phyloP scores from a whole-genome alignment of 768 basidiomycete genomes.

The Auricularia sp. region DNA sequence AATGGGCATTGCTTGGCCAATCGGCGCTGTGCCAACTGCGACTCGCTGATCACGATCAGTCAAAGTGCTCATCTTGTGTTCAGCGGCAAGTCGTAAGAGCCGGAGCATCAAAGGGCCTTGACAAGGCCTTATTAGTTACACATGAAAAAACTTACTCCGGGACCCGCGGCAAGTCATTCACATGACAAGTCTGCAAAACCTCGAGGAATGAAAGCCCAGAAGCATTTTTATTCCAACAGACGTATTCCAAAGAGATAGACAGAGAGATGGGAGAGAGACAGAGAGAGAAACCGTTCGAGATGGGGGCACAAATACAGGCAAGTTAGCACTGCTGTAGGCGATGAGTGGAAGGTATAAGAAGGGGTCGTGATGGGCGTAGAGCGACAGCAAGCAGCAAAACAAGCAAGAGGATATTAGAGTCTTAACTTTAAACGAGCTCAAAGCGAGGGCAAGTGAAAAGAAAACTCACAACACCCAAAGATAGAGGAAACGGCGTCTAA shows the following conservation, averaged over 20 bases:
- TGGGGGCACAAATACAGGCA: neutral
- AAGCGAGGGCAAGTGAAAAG: neutral
- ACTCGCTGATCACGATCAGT: too few relatives aligned
- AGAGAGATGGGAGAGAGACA: neutral
- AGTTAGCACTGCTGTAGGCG: neutral
- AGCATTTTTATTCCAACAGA: neutral
- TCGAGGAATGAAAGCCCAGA: neutral
- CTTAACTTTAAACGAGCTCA: neutral
- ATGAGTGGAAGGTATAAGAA: neutral
- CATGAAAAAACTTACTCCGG: too few relatives aligned
- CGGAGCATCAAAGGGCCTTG: too few relatives aligned
- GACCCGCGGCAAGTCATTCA: too few relatives aligned
- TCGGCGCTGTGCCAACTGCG: too few relatives aligned
- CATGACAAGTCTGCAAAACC: too few relatives aligned
- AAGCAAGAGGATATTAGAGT: neutral
- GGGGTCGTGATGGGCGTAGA: neutral
- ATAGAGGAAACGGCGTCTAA: neutral
- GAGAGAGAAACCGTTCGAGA: neutral
- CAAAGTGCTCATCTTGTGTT: too few relatives aligned
- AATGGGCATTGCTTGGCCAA: too few relatives aligned
- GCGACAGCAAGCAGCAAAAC: neutral
- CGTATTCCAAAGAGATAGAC: neutral
- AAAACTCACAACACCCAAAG: neutral
- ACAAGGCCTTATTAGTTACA: too few relatives aligned
- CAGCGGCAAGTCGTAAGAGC: too few relatives aligned